Base-by-base conservation (phyloP, 768 basidiomycete species). In the Leccinum obscurum region DNA sequence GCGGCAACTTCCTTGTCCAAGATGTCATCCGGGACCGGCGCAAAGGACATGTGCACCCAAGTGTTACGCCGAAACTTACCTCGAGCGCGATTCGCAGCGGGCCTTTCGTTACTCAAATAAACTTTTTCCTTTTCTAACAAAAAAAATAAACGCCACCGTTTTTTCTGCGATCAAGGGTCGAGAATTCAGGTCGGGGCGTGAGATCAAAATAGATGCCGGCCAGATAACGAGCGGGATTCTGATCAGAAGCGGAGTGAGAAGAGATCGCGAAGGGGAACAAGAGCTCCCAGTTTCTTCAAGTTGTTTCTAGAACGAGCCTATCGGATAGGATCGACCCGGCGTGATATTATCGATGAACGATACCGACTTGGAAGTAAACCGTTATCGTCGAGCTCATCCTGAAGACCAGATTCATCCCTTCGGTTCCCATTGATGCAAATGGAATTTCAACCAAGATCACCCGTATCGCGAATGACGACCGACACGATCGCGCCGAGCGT, bases 81-180 rank as follows among this genome's bases (percentile, higher is more conserved):
- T 48, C 34, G 34, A 34, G 34, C 22, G 13, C 46, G 13, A 48
- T 41, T 41, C 46, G 22, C 46, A 22, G 22, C 46, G 22, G 46
- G 20, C 10, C 10, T n/a, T 46, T 46, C 44, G 44, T 41, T n/a
- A n/a, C 30, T 30, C 0, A 9, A 30, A 30, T 30, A 30, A n/a
- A 4, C 17, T 41, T 17, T 41, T 41, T 41, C 41, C 41, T 41
- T 41, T 41, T n/a, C 41, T 2, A 41, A 41, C 0, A 30, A n/a
- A 48, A 2, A 22, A 3, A 48, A 44, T 35, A 39, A 49, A 35
- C 60, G 60, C 60, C 60, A 59, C 60, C 51, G 37, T 34, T 58
- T 48, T 46, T 59, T 15, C 39, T 41, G 41, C 11, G 57, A 61
- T 61, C 57, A 46, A 59, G 57, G 49, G 49, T 41, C 41, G 41